Evolutionary conservation across 495 filamentous ascomycete species (phyloP).

Genomic region (Margaritispora aquatica): DNA sequence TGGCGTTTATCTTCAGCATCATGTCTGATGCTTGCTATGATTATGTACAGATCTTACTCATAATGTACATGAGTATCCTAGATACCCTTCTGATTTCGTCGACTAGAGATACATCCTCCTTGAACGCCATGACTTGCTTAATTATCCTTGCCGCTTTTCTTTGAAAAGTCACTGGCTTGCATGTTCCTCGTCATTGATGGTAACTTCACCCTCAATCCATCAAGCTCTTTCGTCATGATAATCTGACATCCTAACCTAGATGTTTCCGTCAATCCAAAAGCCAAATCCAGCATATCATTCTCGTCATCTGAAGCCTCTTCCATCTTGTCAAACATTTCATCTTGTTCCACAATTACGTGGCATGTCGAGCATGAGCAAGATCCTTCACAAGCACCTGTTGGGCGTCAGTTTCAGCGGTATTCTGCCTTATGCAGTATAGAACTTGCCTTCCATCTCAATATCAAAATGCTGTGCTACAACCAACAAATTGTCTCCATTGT

Average conservation of each 20-base stretch:
- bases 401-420: constrained; percentile 1
- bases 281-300: constrained; percentile 98
- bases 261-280: constrained; percentile 94
- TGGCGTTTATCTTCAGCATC: constrained; percentile 14
- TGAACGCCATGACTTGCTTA: not conserved
- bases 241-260: constrained; percentile 95
- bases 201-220: constrained; percentile 77
- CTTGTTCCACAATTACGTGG: constrained; percentile 85
- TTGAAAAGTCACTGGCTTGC: constrained; percentile 86
- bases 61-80: constrained; percentile 18
- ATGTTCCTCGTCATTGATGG: constrained; percentile 94
- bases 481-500: constrained; percentile 82
- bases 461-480: constrained; percentile 94
- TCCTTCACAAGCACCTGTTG: constrained; percentile 79
- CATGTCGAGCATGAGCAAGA: constrained; percentile 97
- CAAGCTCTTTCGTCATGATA: constrained; percentile 79
- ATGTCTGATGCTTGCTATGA: constrained; percentile 1
- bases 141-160: constrained; percentile 26
- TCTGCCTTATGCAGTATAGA: not conserved
- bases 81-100: constrained; percentile 16
- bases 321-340: constrained; percentile 84
- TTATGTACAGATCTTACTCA: constrained; percentile 6
- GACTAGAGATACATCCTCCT: not conserved
- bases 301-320: constrained; percentile 93
- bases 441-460: constrained; percentile 87